These are phyloP conservation scores for Coniferiporia weirii DNA, from an alignment of 1,284 basidiomycete species.

Conservation along the genomic window DNA sequence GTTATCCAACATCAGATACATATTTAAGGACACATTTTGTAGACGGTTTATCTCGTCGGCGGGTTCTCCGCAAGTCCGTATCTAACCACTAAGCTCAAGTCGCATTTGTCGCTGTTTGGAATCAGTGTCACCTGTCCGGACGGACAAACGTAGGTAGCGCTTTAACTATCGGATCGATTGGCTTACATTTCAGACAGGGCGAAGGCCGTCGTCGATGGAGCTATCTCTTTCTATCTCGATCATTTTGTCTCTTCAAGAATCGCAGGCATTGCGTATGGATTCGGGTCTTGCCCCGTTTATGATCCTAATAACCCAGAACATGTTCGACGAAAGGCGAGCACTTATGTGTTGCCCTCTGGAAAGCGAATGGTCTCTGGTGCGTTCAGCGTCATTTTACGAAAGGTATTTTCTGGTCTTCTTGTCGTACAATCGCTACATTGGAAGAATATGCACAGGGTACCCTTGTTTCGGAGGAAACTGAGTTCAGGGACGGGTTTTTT, in stretches of 20 bases:
- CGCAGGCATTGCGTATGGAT: conserved; percentile 41
- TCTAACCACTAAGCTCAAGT: conserved; percentile 68
- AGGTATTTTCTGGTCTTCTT: background rate
- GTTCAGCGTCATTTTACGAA: background rate
- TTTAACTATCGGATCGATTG: conserved; percentile 21
- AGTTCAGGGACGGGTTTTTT: background rate
- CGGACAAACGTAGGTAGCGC: conserved; percentile 54
- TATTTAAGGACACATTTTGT: background rate
- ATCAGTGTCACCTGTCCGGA: conserved; percentile 69
- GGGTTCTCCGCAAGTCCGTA: conserved; percentile 76
- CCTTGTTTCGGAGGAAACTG: background rate
- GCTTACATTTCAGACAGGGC: background rate
- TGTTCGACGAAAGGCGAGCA: background rate
- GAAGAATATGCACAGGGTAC: background rate
- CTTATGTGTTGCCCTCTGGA: background rate
- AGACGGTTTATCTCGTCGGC: conserved; percentile 76
- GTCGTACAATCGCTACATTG: background rate
- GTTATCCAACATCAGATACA: background rate
- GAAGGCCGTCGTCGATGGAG: conserved; percentile 53
- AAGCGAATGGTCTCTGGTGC: background rate
- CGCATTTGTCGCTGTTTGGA: conserved; percentile 46
- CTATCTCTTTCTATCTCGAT: conserved; percentile 47
- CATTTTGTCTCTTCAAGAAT: conserved; percentile 43
- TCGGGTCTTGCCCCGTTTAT: conserved; percentile 27
- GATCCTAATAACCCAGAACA: conserved; percentile 33